Evolutionary conservation across 176 grass and related monocot genomes (phyloP), one percentile per base, ranked within the genome.

Genomic region (Eragrostis nindensis): DNA sequence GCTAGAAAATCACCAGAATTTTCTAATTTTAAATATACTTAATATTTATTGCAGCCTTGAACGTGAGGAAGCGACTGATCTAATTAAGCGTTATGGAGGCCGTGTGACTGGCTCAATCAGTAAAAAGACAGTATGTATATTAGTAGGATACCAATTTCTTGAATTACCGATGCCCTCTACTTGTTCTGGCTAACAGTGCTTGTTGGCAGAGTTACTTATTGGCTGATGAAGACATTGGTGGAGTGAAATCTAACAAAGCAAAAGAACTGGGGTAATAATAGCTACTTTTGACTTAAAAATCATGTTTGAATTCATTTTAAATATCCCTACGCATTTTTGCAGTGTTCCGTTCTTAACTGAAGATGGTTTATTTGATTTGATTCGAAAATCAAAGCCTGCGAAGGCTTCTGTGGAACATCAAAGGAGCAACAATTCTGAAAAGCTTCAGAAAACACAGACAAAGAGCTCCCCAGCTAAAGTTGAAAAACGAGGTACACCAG

Each of bases 301-400:
- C 21, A 25, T 73, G 10, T 47, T 69, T 2, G 4, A 27, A 11
- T 62, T 62, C n/a, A 16, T 68, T 38, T 57, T 39, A 62, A 85
- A 68, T 11, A 41, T 82, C 25, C n/a, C 61, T 27, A 78, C 36
- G 18, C 66, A 60, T 93, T 86, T 86, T 71, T 85, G 74, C 80
- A 99, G 97, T 8, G 44, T 92, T 40, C 91, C 86, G 19, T 93
- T 99, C 83, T 83, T 99, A 75, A 96, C 88, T 45, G 93, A 99
- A 85, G 93, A 99, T 96, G 91, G 87, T 68, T 92, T 99, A 77
- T 96, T 99, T 75, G 97, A 99, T 88, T 86, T 90, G 89, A 96
- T 99, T 26, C 86, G 78, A 72, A 96, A 94, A 89, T 96, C 93
- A 74, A 93, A 90, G 60, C 88, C 91, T 86, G 76, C 84, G 54